Conservation (phyloP, 495 filamentous ascomycete species). For the Penicillium odoratum region DNA sequence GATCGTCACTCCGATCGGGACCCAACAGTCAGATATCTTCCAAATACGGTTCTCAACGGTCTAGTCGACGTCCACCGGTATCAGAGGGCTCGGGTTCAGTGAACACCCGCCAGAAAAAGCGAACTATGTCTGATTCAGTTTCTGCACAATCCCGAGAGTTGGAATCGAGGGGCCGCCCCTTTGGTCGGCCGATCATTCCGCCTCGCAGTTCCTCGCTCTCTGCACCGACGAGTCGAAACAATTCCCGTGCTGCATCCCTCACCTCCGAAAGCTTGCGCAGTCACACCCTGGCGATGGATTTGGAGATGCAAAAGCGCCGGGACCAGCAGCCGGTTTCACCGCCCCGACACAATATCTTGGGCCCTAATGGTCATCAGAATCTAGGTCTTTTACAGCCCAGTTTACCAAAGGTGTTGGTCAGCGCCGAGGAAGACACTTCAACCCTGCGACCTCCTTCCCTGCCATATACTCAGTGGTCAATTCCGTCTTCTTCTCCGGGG, state of each 20-base stretch:
- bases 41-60: slow-evolving; percentile 37
- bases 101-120: slow-evolving; percentile 34
- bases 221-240: slow-evolving; percentile 67
- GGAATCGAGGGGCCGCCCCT: slow-evolving; percentile 29
- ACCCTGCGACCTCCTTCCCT: slow-evolving; percentile 46
- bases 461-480: slow-evolving; percentile 47
- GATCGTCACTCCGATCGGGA: slow-evolving; percentile 59
- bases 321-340: slow-evolving; percentile 27
- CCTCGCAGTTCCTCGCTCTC: slow-evolving; percentile 64
- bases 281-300: slow-evolving; percentile 50
- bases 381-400: slow-evolving; percentile 21
- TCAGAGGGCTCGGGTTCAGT: slow-evolving; percentile 36
- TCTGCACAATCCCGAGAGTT: slow-evolving; percentile 25
- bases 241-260: slow-evolving; percentile 63
- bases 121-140: slow-evolving; percentile 43
- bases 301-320: slow-evolving; percentile 27
- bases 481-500: slow-evolving; percentile 52
- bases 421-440: slow-evolving; percentile 37
- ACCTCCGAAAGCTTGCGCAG: slow-evolving; percentile 60
- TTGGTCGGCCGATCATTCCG: slow-evolving; percentile 59
- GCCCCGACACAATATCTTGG: slow-evolving; percentile 25
- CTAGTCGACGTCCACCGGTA: slow-evolving; percentile 35
- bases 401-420: slow-evolving; percentile 31
- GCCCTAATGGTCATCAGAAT: slow-evolving; percentile 2
- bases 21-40: slow-evolving; percentile 41